Evolutionary conservation across 2,329 filamentous ascomycete species (phyloP).

Genomic region (Ophiognomonia clavigignenti-juglandacearum): DNA sequence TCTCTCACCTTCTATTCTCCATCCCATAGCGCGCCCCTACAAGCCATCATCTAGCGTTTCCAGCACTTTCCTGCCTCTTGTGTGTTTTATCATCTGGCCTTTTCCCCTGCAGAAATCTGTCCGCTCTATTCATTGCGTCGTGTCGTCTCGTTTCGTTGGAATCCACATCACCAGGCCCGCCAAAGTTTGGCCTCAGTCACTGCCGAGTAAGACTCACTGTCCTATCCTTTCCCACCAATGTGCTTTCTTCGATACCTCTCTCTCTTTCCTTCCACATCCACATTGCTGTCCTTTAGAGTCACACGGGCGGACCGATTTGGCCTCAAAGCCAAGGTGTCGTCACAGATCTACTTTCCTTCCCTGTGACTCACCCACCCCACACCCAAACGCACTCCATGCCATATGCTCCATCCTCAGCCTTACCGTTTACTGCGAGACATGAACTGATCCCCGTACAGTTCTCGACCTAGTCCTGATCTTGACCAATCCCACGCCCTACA

Average conservation of each 20-base stretch:
- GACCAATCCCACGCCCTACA: constrained; percentile 19
- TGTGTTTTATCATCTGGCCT: constrained; percentile 10
- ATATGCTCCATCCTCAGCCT: constrained; percentile 8
- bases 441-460: constrained; percentile 12
- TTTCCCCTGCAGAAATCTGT: neutral
- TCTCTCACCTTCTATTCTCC: constrained; percentile 3
- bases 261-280: constrained; percentile 4
- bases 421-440: constrained; percentile 17
- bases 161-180: constrained; percentile 7
- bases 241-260: neutral
- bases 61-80: neutral
- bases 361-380: constrained; percentile 14
- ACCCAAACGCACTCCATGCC: neutral
- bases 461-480: constrained; percentile 11
- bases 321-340: constrained; percentile 15
- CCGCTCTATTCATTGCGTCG: neutral
- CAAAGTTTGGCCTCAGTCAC: constrained; percentile 8
- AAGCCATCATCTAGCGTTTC: constrained; percentile 3
- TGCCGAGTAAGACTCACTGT: constrained; percentile 10
- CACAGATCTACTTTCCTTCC: constrained; percentile 4
- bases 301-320: constrained; percentile 12
- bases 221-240: neutral
- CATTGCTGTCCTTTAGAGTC: constrained; percentile 3
- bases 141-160: constrained; percentile 3
- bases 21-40: neutral